These are phyloP conservation scores for Aspergillus asperescens DNA, from an alignment of 495 filamentous ascomycete genomes.

Conservation along the genomic window DNA sequence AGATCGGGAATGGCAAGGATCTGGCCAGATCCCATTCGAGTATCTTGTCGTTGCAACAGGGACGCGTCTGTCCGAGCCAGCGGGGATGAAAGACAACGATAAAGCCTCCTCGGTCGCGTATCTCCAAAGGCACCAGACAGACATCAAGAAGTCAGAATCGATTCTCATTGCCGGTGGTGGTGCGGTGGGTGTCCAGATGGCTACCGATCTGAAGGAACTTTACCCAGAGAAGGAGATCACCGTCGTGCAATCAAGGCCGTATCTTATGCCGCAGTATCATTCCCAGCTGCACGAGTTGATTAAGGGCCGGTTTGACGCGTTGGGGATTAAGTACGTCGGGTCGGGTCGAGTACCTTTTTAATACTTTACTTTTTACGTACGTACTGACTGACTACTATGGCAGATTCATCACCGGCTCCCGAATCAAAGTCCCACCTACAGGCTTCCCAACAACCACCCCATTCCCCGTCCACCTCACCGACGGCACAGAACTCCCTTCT, in stretches of 20 bases:
- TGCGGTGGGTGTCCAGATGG: constrained; percentile 57
- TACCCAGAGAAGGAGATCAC: constrained; percentile 55
- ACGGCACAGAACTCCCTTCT: constrained; percentile 30
- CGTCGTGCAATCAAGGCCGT: constrained; percentile 51
- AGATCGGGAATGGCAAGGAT: constrained; percentile 45
- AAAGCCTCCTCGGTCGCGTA: constrained; percentile 39
- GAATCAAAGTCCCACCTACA: constrained; percentile 26
- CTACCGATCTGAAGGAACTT: constrained; percentile 53
- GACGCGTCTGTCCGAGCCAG: constrained; percentile 41
- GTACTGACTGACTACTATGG: constrained; percentile 1
- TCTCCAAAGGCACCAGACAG: constrained; percentile 35
- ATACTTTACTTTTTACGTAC: too few relatives aligned
- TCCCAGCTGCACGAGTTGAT: constrained; percentile 43
- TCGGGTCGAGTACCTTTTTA: too few relatives aligned
- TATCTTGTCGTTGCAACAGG: constrained; percentile 47
- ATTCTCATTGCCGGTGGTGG: constrained; percentile 57
- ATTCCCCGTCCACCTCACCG: constrained; percentile 32
- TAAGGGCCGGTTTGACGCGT: constrained; percentile 35
- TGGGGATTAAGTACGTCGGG: constrained; percentile 31
- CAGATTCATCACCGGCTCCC: constrained; percentile 31
- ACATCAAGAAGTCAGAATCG: constrained; percentile 32
- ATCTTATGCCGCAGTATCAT: constrained; percentile 51
- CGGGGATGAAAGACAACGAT: constrained; percentile 42
- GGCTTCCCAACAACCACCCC: constrained; percentile 28
- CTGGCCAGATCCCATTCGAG: constrained; percentile 39